Evolutionary conservation across 2,329 filamentous ascomycete species (phyloP).

Genomic region (Fusarium buharicum): DNA sequence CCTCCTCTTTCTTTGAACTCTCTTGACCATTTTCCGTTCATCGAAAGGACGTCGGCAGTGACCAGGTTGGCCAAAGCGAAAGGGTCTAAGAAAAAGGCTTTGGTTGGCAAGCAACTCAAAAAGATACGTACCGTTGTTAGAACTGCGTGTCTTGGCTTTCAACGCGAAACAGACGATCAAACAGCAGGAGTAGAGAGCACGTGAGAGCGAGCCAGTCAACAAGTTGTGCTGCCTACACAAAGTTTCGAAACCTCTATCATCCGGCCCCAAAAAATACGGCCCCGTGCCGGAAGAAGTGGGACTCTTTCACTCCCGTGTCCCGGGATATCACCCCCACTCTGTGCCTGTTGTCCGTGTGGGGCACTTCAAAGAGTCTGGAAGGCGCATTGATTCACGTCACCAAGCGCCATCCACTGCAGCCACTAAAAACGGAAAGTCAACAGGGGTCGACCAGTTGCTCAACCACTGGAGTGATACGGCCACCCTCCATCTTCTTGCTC

Average conservation of each 20-base stretch:
- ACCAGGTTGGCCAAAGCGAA: conserved; percentile 39
- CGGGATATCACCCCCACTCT: neutral
- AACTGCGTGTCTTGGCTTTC: conserved; percentile 2
- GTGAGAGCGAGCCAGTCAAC: conserved; percentile 8
- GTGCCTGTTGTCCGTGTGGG: neutral
- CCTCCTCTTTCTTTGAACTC: conserved; percentile 18
- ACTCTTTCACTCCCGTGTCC: neutral
- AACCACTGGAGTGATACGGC: conserved; percentile 38
- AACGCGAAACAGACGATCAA: conserved; percentile 10
- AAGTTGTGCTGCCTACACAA: neutral
- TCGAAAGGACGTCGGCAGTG: conserved; percentile 37
- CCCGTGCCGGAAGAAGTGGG: conserved; percentile 27
- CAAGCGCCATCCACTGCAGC: conserved; percentile 19
- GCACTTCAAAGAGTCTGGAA: conserved; percentile 5
- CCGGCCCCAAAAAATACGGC: conserved; percentile 10
- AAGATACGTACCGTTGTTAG: conserved; percentile 35
- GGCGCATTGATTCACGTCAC: conserved; percentile 34
- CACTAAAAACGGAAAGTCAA: conserved; percentile 25
- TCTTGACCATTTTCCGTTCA: conserved; percentile 33
- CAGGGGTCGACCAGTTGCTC: conserved; percentile 20
- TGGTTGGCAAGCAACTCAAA: conserved; percentile 32
- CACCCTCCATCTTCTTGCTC: conserved; percentile 32
- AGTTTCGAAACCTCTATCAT: neutral
- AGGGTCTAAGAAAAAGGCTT: conserved; percentile 30
- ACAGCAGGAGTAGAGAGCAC: conserved; percentile 20